Evolutionary conservation across 2,329 filamentous ascomycete genomes (phyloP).

Genomic region (Penicillium sp.): DNA sequence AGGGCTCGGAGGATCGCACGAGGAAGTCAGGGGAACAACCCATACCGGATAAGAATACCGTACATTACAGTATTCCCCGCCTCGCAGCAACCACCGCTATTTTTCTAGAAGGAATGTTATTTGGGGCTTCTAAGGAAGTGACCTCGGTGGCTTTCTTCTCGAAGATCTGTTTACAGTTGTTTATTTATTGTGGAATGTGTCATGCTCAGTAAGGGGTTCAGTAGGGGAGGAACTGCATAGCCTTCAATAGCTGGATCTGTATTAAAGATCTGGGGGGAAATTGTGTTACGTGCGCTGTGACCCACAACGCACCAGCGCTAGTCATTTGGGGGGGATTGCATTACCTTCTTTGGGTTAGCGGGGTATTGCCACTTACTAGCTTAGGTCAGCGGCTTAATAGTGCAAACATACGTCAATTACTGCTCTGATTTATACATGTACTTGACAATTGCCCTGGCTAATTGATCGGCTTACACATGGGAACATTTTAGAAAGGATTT

Average conservation of each 20-base stretch:
- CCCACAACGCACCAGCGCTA: neutral
- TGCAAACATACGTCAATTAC: no score
- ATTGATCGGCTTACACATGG: no score
- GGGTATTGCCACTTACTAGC: neutral
- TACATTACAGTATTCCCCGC: neutral
- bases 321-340: neutral
- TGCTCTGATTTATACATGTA: no score
- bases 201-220: conserved; percentile 1
- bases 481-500: no score
- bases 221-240: neutral
- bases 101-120: conserved; percentile 17
- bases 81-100: conserved; percentile 14
- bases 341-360: neutral
- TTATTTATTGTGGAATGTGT: conserved; percentile 16
- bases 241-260: neutral
- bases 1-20: neutral
- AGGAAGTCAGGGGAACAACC: conserved; percentile 2
- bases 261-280: neutral
- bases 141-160: neutral
- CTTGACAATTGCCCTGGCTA: no score
- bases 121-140: neutral
- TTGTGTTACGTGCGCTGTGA: neutral
- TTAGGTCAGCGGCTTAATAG: conserved; percentile 17
- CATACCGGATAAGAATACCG: neutral
- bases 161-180: conserved; percentile 11